Percentiles rank a stretch among this genome's conserved stretches.
These are phyloP conservation scores for Camellia lanceoleosa DNA, from an alignment of 148 eudicot genomes.

Conservation along the genomic window DNA sequence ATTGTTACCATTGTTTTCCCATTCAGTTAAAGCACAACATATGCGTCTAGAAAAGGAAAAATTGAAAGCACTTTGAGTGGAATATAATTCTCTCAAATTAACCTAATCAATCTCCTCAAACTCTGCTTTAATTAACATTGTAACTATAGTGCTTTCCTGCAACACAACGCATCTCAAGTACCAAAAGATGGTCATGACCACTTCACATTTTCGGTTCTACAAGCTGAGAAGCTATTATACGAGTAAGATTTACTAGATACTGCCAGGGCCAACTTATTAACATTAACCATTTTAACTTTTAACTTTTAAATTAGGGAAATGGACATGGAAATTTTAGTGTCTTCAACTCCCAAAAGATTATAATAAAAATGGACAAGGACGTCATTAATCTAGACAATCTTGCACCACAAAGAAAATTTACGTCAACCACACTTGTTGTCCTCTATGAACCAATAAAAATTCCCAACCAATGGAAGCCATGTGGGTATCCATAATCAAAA, in stretches of 20 bases:
- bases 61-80: not conserved
- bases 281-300: not conserved
- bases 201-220: too few relatives aligned
- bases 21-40: not conserved
- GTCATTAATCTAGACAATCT: not conserved
- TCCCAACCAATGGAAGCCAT: not conserved
- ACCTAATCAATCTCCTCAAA: conserved; percentile 5
- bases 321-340: not conserved
- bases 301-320: not conserved
- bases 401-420: not conserved
- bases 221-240: too few relatives aligned
- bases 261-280: not conserved
- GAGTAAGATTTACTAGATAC: not conserved
- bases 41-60: not conserved
- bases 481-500: not conserved
- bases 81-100: not conserved
- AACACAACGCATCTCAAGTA: not conserved
- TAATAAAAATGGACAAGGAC: not conserved
- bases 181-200: not conserved
- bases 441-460: not conserved
- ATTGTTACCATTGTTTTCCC: not conserved
- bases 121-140: not conserved
- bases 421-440: not conserved
- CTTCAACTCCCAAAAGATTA: not conserved
- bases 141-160: not conserved